Base-by-base conservation (phyloP, 2,329 filamentous ascomycete genomes). In the Fusarium gaditjirri region DNA sequence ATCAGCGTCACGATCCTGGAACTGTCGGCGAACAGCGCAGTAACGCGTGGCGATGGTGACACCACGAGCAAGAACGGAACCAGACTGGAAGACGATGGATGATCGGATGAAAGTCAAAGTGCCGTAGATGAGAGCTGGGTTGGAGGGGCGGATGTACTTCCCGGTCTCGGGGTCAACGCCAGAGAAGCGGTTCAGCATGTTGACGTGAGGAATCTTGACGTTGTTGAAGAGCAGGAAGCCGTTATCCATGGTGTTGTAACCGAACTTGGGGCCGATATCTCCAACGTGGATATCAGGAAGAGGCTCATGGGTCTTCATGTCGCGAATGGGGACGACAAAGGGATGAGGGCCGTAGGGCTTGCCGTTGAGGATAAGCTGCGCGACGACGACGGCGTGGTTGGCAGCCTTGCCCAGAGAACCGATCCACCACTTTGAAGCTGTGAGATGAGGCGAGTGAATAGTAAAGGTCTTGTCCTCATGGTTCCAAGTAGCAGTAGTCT, bases 391-490 rank as follows among this genome's bases (percentile, higher is more conserved):
- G 3, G 93, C 93, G 77, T 94, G 87, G 78, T 93, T 95, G 47
- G 93, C 93, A 6, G 91, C 91, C 75, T 91, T 87, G 56, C 93
- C 93, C 7, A 95, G 86, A 16, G 92, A 93, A 3, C 93, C 93
- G 75, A 94, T 94, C 93, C 93, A 95, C 92, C 92, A 95, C 79
- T 95, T 95, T 38, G 91, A 92, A 1, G 92, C 88, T 4, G 93
- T 94, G 61, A 94, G 84, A 68, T 89, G 86, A 14, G 93, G 93
- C 1, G 91, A 93, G 81, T 94, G 90, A 39, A 95, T 85, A 19
- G 86, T 91, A 76, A 95, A 94, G 6, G 90, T 93, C 85, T 93
- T 92, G 80, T 93, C 91, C 9, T 90, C 84, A 1, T 88, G 83
- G 76, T 93, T 91, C 92, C 92, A 94, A 1, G 89, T 93, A 2